phyloP scores from a whole-genome alignment of 2,329 filamentous ascomycete genomes.

The Talaromyces islandicus region DNA sequence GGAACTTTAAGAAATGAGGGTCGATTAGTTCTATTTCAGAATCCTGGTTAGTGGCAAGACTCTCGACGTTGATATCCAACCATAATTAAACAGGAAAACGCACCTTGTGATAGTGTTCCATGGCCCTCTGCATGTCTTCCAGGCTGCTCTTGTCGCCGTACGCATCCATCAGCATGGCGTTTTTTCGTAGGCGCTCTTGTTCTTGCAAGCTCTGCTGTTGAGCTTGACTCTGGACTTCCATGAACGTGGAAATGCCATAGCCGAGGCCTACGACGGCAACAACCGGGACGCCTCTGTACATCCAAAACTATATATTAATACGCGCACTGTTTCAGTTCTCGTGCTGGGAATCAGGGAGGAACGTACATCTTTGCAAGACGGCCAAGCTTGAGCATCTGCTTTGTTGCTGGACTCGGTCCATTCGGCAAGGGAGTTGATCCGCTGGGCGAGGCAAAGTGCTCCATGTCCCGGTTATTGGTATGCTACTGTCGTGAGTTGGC shows the following conservation, averaged over 20 bases:
- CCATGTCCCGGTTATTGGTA: background rate
- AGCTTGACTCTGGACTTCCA: slow-evolving; percentile 9
- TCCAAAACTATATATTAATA: background rate
- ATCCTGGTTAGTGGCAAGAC: background rate
- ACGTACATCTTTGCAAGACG: slow-evolving; percentile 11
- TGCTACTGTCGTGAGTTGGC: background rate
- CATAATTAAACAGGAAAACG: slow-evolving; percentile 7
- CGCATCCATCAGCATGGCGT: slow-evolving; percentile 39
- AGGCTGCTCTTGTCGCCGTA: slow-evolving; percentile 41
- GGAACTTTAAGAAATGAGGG: background rate
- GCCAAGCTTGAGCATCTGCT: slow-evolving; percentile 7
- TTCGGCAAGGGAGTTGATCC: slow-evolving; percentile 4
- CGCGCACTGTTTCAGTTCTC: slow-evolving; percentile 17
- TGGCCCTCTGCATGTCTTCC: slow-evolving; percentile 39
- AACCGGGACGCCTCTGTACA: slow-evolving; percentile 8
- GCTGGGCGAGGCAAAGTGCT: slow-evolving; percentile 9
- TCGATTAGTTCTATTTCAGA: background rate
- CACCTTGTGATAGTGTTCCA: slow-evolving; percentile 37
- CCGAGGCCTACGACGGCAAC: slow-evolving; percentile 13
- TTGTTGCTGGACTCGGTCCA: slow-evolving; percentile 2
- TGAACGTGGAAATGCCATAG: slow-evolving; percentile 21
- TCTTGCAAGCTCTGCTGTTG: slow-evolving; percentile 17
- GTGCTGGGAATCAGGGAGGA: background rate
- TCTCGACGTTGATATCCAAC: background rate
- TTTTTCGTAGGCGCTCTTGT: slow-evolving; percentile 29